Conservation (phyloP, 306 rosid genomes). For the Quercus mongolica region DNA sequence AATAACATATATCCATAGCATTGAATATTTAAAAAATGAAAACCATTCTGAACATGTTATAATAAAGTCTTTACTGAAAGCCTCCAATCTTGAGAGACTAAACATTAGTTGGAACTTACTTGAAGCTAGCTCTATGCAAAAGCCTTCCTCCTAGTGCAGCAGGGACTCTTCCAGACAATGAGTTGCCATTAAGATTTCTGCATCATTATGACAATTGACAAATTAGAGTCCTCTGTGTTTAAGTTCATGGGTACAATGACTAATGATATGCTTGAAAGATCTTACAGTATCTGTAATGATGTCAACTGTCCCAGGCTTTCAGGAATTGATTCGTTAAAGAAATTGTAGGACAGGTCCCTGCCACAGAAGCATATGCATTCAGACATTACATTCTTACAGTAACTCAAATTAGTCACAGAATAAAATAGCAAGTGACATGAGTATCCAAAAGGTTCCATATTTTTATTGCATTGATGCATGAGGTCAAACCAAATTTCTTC, state of each 20-base stretch:
- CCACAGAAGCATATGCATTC: conserved; percentile 23
- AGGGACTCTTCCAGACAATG: conserved; percentile 77
- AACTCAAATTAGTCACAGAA: conserved; percentile 7
- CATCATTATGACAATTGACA: conserved; percentile 30
- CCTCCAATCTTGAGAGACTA: neutral
- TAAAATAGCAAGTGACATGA: neutral
- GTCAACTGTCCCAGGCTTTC: conserved; percentile 86
- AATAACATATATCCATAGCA: neutral
- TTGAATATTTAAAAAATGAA: neutral
- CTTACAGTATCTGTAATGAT: conserved; percentile 66
- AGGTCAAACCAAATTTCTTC: neutral
- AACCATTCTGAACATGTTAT: neutral
- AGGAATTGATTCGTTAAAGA: conserved; percentile 87
- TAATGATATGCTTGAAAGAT: conserved; percentile 12
- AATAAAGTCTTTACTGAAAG: neutral
- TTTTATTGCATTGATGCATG: neutral
- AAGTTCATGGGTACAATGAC: neutral
- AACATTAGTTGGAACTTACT: conserved; percentile 48
- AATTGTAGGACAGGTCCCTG: conserved; percentile 92
- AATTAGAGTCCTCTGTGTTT: conserved; percentile 5
- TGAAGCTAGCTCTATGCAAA: conserved; percentile 96
- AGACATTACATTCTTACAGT: conserved; percentile 20
- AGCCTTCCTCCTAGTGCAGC: conserved; percentile 82
- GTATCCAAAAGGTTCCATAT: neutral
- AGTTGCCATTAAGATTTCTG: conserved; percentile 89